Evolutionary conservation across 306 rosid genomes (phyloP), one percentile per base, ranked within the genome.

Genomic region (Citrullus mucosospermus): DNA sequence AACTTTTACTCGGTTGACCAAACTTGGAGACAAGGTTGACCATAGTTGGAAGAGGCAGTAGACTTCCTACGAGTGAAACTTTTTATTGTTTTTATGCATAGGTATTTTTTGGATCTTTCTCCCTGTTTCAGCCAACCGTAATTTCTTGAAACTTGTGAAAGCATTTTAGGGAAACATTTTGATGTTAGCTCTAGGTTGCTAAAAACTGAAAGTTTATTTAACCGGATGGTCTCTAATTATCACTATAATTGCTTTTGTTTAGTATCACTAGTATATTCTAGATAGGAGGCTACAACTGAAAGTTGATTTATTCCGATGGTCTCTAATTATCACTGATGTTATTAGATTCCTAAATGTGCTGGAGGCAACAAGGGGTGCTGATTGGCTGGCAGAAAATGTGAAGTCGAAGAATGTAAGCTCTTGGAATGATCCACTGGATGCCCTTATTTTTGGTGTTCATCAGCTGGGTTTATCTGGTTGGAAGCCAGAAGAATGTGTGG

Each of bases 401-500:
- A 87, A 84, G 80, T 86, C 91, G 75, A 81, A 88, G 83, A 83
- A 86, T 82, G 86, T 88, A 54, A 85, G 85, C 85, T 72, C 91
- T 70, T 95, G 97, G 99, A 91, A 84, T 84, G 93, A 88, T 81
- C 88, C 97, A 70, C 91, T 95, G 77, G 91, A 86, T 78, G 97
- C 90, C 38, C 93, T 95, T 78, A 82, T 86, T 83, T 86, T 87
- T 43, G 97, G 97, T 77, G 85, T 90, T 81, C 88, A 88, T 86
- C 97, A 95, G 88, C 70, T 95, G 79, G 84, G 83, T 43, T 87
- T 95, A 81, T 91, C 97, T 84, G 82, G 86, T 36, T 95, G 99
- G 99, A 92, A 92, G 73, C 90, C 96, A 60, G 90, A 91, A 77
- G 99, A 95, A 86, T 92, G 97, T 76, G 85, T 77, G 81, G 97